Base-by-base conservation (phyloP, 2,329 filamentous ascomycete genomes). In the Xylaria hypoxylon region DNA sequence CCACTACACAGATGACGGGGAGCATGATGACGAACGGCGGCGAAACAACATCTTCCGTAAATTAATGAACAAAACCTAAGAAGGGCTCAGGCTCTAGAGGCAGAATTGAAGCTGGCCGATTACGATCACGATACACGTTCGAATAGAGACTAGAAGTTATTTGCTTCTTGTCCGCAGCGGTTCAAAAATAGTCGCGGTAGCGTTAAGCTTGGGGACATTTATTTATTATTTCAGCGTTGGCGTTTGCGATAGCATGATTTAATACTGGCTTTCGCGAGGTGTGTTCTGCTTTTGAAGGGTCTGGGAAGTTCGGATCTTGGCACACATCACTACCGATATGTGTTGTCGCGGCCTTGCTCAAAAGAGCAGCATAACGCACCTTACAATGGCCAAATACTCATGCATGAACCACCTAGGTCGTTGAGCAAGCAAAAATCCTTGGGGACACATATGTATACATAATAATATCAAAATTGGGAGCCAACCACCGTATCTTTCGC, bases 31-130 rank as follows among this genome's bases (percentile, higher is more conserved):
- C 15, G 65, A 67, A 24, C 71, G 66, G 48, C 70, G 71, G 57
- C 67, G 59, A 52, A 60, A 56, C 50, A 73, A 65, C 4, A 61
- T 74, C 45, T 72, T 76, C 38, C 62, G 72, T 13, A 74, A 73
- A 62, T 71, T 73, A 68, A 71, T 67, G n/a, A 68, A 60, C 35
- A 71, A 75, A 62, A 66, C 65, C 15, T 73, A 38, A 45, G 55
- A 31, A 15, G 55, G 5, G 13, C 7, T 28, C n/a, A 24, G 56
- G 8, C n/a, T 17, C 35, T 26, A 3, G 17, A 26, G 59, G 5
- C 31, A 38, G 11, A 8, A 24, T 15, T 13, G 22, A n/a, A 28
- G 7, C 22, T 24, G 26, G 22, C 22, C 26, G 35, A 42, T 26
- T 7, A 62, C 22, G 26, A 61, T 59, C 51, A 64, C 58, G 57